phyloP scores from a whole-genome alignment of 169 alveolate species.

The Ichthyophthirius multifiliis region DNA sequence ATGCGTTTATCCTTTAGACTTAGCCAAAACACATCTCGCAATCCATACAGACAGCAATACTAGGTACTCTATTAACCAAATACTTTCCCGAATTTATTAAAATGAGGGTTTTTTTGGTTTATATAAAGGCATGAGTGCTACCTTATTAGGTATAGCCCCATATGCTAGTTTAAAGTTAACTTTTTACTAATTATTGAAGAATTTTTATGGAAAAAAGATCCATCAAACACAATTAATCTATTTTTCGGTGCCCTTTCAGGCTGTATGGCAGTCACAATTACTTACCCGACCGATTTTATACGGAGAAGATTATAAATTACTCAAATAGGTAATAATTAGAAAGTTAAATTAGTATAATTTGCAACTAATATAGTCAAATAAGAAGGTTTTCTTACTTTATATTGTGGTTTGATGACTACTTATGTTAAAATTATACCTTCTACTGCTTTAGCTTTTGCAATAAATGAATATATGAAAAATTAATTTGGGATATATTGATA shows the following conservation, averaged over 20 bases:
- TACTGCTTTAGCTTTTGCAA: constrained; percentile 42
- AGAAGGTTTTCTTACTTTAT: constrained; percentile 46
- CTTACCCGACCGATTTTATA: constrained; percentile 59
- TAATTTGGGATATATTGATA: no score
- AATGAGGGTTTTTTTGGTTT: constrained; percentile 48
- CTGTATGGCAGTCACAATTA: constrained; percentile 37
- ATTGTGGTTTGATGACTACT: constrained; percentile 47
- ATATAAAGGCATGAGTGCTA: constrained; percentile 54
- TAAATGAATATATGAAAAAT: constrained; percentile 53
- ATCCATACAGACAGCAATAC: constrained; percentile 14
- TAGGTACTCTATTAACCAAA: neutral
- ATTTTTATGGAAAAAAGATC: neutral
- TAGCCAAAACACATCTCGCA: constrained; percentile 49
- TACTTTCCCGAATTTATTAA: neutral
- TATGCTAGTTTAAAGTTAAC: constrained; percentile 42
- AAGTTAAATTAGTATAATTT: neutral
- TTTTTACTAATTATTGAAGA: constrained; percentile 26
- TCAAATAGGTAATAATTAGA: neutral
- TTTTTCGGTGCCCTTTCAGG: constrained; percentile 45
- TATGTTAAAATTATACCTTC: constrained; percentile 48
- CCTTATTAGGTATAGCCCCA: constrained; percentile 49
- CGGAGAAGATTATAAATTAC: constrained; percentile 54
- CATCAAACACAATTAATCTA: neutral
- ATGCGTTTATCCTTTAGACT: constrained; percentile 34
- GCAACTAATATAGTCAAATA: constrained; percentile 15